These are phyloP conservation scores for Pseudogymnoascus sp. DNA, from an alignment of 2,329 filamentous ascomycete genomes.

Conservation along the genomic window DNA sequence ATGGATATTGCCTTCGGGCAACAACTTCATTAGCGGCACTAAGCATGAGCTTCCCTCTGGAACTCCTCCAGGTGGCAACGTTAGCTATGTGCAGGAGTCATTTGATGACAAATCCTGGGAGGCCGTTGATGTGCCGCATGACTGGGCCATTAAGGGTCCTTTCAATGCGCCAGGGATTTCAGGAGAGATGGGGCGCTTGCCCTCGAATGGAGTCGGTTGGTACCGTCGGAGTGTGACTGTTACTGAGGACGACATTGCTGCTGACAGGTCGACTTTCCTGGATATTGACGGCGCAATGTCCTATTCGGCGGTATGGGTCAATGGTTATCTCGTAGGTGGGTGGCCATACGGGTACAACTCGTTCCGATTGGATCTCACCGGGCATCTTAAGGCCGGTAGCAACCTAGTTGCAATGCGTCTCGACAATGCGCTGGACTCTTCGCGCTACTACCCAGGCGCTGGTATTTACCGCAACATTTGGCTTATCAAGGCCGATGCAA, in stretches of 20 bases:
- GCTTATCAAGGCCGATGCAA: conserved; percentile 40
- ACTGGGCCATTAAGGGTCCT: conserved; percentile 42
- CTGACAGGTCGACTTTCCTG: conserved; percentile 35
- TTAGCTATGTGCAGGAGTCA: conserved; percentile 27
- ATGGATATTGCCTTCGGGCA: conserved; percentile 36
- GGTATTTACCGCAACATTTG: conserved; percentile 48
- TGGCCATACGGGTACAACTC: conserved; percentile 26
- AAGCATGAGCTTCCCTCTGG: conserved; percentile 29
- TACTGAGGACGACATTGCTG: conserved; percentile 21
- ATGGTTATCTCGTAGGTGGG: conserved; percentile 14
- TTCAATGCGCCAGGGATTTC: conserved; percentile 33
- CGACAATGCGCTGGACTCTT: conserved; percentile 40
- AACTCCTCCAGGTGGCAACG: conserved; percentile 23
- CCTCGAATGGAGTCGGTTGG: conserved; percentile 46
- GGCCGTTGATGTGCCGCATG: conserved; percentile 37
- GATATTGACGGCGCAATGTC: conserved; percentile 27
- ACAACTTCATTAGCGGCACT: conserved; percentile 33
- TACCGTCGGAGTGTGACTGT: conserved; percentile 38
- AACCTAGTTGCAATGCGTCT: conserved; percentile 43
- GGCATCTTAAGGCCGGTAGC: conserved; percentile 30
- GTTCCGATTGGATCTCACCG: conserved; percentile 43
- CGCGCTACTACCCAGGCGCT: conserved; percentile 47
- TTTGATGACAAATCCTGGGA: conserved; percentile 39
- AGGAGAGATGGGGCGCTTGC: conserved; percentile 38
- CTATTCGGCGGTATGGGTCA: conserved; percentile 16